Evolutionary conservation across 495 filamentous ascomycete species (phyloP).

Genomic region (Penicillium canescens): DNA sequence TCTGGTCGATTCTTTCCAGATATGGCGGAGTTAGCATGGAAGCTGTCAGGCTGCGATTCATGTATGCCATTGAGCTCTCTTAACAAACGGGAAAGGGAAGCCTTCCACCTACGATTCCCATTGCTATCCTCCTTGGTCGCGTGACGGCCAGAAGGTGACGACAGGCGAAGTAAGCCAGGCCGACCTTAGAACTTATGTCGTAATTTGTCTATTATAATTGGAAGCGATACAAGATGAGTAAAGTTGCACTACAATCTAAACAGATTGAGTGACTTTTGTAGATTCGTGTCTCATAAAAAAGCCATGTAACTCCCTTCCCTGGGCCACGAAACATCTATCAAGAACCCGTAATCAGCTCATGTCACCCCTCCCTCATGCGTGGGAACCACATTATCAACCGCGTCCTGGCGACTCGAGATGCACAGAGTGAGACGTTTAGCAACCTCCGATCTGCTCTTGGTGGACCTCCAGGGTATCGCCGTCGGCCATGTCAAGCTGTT

Average conservation of each 20-base stretch:
- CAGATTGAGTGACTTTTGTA: conserved; percentile 4
- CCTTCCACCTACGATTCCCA: too few species aligned
- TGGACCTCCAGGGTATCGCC: conserved; percentile 97
- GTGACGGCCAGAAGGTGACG: too few species aligned
- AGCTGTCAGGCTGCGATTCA: too few species aligned
- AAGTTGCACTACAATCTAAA: conserved; percentile 3
- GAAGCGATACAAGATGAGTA: not conserved
- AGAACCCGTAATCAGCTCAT: not conserved
- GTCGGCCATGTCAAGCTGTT: conserved; percentile 92
- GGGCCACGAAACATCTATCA: not conserved
- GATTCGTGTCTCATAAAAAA: conserved; percentile 9
- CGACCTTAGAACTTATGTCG: too few species aligned
- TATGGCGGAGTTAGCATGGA: too few species aligned
- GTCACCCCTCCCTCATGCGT: not conserved
- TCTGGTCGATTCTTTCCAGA: too few species aligned
- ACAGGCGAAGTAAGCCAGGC: too few species aligned
- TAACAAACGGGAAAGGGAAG: too few species aligned
- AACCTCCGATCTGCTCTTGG: conserved; percentile 94
- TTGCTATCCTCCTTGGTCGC: too few species aligned
- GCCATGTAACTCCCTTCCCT: conserved; percentile 3
- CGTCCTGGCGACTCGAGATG: not conserved
- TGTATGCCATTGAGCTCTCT: too few species aligned
- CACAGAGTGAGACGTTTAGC: conserved; percentile 19
- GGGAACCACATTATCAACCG: not conserved
- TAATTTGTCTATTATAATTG: too few species aligned